Conservation (phyloP, 2,329 filamentous ascomycete genomes). For the Stylonectria norvegica region DNA sequence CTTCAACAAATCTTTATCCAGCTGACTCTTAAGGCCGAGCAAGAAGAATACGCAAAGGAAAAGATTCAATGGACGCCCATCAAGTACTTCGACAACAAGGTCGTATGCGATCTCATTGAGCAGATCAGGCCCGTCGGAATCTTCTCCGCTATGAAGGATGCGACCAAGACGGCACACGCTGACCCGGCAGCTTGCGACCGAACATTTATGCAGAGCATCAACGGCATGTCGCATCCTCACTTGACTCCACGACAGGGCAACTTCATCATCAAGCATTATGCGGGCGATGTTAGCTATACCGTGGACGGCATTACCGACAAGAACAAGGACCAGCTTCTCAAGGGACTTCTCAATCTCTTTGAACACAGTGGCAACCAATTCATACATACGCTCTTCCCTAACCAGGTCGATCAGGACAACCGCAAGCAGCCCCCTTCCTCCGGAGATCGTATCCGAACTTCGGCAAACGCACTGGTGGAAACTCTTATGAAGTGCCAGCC, state of each 20-base stretch:
- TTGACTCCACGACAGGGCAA: constrained; percentile 89
- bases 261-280: constrained; percentile 99
- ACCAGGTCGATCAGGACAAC: constrained; percentile 94
- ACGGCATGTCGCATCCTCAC: constrained; percentile 86
- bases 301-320: constrained; percentile 98
- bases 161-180: constrained; percentile 95
- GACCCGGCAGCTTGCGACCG: constrained; percentile 92
- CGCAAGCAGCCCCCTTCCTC: constrained; percentile 90
- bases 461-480: constrained; percentile 89
- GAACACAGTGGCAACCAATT: constrained; percentile 81
- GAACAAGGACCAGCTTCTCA: constrained; percentile 96
- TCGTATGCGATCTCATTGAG: constrained; percentile 96
- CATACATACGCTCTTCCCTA: constrained; percentile 82
- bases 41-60: constrained; percentile 94
- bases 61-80: constrained; percentile 99
- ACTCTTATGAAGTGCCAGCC: constrained; percentile 97
- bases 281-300: constrained; percentile 91
- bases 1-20: constrained; percentile 99
- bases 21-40: constrained; percentile 90
- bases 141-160: constrained; percentile 94
- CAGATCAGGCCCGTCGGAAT: constrained; percentile 85
- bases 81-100: constrained; percentile 99
- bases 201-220: constrained; percentile 91
- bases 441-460: constrained; percentile 92
- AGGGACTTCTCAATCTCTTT: constrained; percentile 86